These are phyloP conservation scores for Lepraria neglecta DNA, from an alignment of 495 filamentous ascomycete species.

Conservation along the genomic window DNA sequence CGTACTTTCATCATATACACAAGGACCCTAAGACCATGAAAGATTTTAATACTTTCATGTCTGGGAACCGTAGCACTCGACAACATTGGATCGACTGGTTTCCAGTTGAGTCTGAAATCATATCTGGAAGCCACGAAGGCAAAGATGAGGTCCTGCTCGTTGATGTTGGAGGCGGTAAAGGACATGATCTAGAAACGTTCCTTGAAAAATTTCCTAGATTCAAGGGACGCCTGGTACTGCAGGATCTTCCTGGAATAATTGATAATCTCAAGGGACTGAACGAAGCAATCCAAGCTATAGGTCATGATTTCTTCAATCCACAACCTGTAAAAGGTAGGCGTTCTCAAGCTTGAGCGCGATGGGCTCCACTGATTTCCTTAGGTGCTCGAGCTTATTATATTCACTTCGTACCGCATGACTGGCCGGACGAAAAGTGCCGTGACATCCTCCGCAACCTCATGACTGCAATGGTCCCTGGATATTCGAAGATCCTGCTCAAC, in stretches of 20 bases:
- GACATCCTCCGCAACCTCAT: constrained; percentile 31
- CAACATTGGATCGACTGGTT: background rate
- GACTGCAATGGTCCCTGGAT: constrained; percentile 17
- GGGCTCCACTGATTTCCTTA: background rate
- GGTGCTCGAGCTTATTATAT: constrained; percentile 26
- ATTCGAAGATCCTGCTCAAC: constrained; percentile 25
- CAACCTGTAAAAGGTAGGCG: background rate
- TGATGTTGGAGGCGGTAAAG: background rate
- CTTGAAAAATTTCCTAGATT: background rate
- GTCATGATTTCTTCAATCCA: background rate
- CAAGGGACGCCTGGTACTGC: background rate
- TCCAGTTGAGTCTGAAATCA: background rate
- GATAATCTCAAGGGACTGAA: background rate
- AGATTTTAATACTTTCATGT: background rate
- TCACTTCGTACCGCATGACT: constrained; percentile 44
- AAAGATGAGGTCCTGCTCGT: background rate
- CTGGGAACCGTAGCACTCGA: background rate
- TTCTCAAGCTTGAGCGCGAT: background rate
- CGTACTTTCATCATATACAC: background rate
- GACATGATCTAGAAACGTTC: background rate
- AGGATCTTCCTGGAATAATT: background rate
- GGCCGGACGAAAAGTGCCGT: constrained; percentile 39
- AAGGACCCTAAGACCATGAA: background rate
- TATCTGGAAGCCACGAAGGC: background rate
- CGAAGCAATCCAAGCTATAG: background rate